Evolutionary conservation across 164 flowering plant species (phyloP).

Genomic region (Vitis labrusca): DNA sequence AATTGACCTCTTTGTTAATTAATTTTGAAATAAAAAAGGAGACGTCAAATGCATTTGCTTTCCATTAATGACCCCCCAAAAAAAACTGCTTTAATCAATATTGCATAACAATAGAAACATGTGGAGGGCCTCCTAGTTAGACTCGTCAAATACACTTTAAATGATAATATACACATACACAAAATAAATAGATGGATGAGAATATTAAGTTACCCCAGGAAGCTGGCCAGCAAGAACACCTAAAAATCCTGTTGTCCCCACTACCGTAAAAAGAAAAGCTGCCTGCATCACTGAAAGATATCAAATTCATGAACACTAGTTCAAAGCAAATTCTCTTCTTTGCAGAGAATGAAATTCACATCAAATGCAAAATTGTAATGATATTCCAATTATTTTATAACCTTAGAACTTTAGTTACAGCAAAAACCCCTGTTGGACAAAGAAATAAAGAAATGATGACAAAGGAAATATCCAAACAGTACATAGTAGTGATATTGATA

Average conservation of each 20-base stretch:
- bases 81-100: neutral
- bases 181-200: neutral
- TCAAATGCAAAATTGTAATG: neutral
- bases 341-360: neutral
- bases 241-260: constrained; percentile 83
- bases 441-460: neutral
- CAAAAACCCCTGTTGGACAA: neutral
- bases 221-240: constrained; percentile 92
- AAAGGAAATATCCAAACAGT: neutral
- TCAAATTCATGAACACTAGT: constrained; percentile 34
- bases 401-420: neutral
- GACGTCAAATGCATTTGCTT: too few relatives aligned
- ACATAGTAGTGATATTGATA: neutral
- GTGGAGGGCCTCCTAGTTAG: neutral
- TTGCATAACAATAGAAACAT: neutral
- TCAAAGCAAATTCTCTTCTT: too few relatives aligned
- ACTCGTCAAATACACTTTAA: too few relatives aligned
- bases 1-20: too few relatives aligned
- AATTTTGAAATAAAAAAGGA: too few relatives aligned
- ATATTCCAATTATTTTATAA: too few relatives aligned
- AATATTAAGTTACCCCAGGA: constrained; percentile 70
- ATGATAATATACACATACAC: neutral
- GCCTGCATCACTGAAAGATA: constrained; percentile 81
- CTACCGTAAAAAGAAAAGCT: constrained; percentile 96
- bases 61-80: neutral